Evolutionary conservation across 768 basidiomycete species (phyloP), one percentile per base, ranked within the genome.

Genomic region (Inosperma sp.): DNA sequence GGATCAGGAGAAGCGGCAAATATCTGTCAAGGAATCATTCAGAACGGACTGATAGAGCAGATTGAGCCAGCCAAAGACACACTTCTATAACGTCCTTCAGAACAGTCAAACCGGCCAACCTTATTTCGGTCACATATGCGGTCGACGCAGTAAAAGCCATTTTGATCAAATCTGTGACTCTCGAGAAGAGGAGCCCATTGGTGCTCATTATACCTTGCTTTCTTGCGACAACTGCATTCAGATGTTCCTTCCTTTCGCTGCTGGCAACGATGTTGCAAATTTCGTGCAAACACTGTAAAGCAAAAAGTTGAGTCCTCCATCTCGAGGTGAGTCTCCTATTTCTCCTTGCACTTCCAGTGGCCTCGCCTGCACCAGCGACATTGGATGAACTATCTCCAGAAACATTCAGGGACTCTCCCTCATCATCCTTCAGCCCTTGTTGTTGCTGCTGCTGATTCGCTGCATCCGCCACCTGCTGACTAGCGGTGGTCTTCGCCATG

Each of bases 131-230:
- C 26, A 97, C 93, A 63, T 96, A 90, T 4, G 96, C 93, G 0
- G 95, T 91, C 13, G 93, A 93, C 1, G 96, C 94, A 10, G 92
- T 95, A 65, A 99, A 98, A 0, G 96, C 95, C 86, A 98, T 96
- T 70, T 81, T 90, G 68, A 99, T 95, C 51, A 99, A 73, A 68
- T 99, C 96, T 5, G 88, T 83, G 7, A 98, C 83, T 16, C 93
- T 81, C 14, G 87, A 84, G 31, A 89, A 86, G 14, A 99, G 74
- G 39, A 97, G 73, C 1, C 81, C 80, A 6, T 78, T 72, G 4
- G 60, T 45, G 3, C 75, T 63, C 2, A 79, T 69, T 6, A 88
- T 56, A 1, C 87, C 84, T 21, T 77, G 71, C 35, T 67, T 73
- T 37, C 81, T 73, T 2, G 92, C 93, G 55, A 83, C 77, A 2